Percentiles rank a stretch among this genome's conserved stretches.
phyloP scores from a whole-genome alignment of 495 filamentous ascomycete genomes.

The Xylaria bambusicola region DNA sequence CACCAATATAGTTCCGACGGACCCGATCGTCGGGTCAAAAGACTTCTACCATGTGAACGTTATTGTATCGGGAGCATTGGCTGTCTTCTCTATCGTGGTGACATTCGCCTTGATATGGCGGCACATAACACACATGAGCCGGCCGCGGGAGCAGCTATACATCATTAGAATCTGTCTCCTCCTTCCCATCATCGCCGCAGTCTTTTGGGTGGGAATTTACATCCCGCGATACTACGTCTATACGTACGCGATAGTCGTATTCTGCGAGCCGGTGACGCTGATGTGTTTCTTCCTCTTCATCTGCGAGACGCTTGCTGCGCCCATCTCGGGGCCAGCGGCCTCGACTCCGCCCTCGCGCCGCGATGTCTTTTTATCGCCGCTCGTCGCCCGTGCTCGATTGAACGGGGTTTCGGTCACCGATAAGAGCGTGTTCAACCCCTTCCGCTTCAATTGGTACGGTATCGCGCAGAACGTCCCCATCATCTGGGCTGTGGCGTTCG shows the following conservation, averaged over 20 bases:
- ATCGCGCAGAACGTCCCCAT: conserved; percentile 11
- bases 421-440: not conserved
- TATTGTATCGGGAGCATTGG: conserved; percentile 7
- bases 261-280: conserved; percentile 15
- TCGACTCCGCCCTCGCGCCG: not conserved
- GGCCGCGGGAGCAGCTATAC: conserved; percentile 17
- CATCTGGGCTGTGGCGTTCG: not conserved
- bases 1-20: conserved; percentile 12
- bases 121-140: conserved; percentile 16
- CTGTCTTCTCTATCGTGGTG: conserved; percentile 10
- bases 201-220: conserved; percentile 4
- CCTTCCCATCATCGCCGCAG: conserved; percentile 9
- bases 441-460: conserved; percentile 1
- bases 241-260: not conserved
- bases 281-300: conserved; percentile 16
- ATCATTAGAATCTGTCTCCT: conserved; percentile 19
- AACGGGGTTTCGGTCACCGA: not conserved
- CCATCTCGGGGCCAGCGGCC: not conserved
- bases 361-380: not conserved
- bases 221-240: conserved; percentile 13
- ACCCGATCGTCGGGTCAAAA: conserved; percentile 12
- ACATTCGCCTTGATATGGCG: conserved; percentile 16
- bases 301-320: conserved; percentile 15
- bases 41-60: conserved; percentile 18
- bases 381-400: not conserved